Base-by-base conservation (phyloP, 805 yeast genomes). In the Martiniozyma abietophila region DNA sequence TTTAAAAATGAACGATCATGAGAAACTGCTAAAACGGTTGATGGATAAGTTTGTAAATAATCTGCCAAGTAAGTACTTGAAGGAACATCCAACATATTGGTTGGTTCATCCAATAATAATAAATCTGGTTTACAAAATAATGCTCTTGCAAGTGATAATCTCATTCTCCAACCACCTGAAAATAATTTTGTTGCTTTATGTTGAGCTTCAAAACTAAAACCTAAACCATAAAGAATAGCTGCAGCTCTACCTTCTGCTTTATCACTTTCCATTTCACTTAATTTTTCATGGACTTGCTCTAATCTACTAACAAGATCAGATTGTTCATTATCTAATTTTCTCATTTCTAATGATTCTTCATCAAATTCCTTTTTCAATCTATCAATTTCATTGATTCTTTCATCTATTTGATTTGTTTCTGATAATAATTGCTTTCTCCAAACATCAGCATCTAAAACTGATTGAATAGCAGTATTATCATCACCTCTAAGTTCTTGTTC, bases 91-190 rank as follows among this genome's bases (percentile, higher is more conserved):
- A 92, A 82, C 96, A 88, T 92, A 79, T 92, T 92, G 42, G 97
- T 88, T 51, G 99, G 99, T 71, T 92, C 99, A 74, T 92, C 98
- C 45, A 92, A 71, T 54, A 92, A 65, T 46, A 92, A 67, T 45
- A 92, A 67, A 58, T 92, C 98, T 1, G 98, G 98, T 55, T 85
- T 80, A 71, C 96, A 89, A 70, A 92, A 92, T 55, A 92, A 70
- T 0, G 98, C 98, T 62, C 98, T 76, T 4, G 98, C 98, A 41
- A 92, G 70, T n/a, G 96, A 83, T 45, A 92, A 71, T 67, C 98
- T 82, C 98, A 92, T 92, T 72, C 98, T 80, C 98, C 98, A 92
- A 76, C 99, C 99, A 74, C 99, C 99, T 34, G 96, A 86, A 58
- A 92, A 92, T 18, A 86, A 71, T 45, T 85, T 89, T 5, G 97